Conservation (phyloP, 2,329 filamentous ascomycete species). For the Neocucurbitaria cava region DNA sequence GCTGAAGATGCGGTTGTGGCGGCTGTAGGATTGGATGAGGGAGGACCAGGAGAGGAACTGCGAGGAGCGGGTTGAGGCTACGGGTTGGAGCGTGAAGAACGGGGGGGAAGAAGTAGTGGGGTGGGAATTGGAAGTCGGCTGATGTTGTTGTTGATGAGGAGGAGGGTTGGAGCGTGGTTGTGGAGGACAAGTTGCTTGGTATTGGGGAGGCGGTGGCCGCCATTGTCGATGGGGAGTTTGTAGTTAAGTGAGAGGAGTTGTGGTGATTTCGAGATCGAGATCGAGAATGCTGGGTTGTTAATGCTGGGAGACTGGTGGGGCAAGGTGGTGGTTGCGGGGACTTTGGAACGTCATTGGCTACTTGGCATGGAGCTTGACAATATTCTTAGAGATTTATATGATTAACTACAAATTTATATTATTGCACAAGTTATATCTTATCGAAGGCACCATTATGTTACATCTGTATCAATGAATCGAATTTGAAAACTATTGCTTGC, state of each 20-base stretch:
- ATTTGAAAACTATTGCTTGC: too few species aligned
- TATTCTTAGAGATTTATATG: background rate
- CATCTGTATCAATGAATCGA: too few species aligned
- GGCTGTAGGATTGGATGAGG: constrained; percentile 84
- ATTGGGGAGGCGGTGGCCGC: constrained; percentile 16
- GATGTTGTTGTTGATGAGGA: too few species aligned
- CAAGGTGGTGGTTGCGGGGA: constrained; percentile 19
- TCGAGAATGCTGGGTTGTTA: background rate
- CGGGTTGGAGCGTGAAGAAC: constrained; percentile 84
- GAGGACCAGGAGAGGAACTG: constrained; percentile 87
- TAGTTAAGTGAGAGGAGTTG: background rate
- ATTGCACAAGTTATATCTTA: too few species aligned
- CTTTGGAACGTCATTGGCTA: constrained; percentile 26
- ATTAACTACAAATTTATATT: too few species aligned
- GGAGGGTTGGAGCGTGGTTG: constrained; percentile 12
- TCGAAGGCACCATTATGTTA: too few species aligned
- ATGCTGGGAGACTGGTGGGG: constrained; percentile 1
- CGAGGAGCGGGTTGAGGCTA: constrained; percentile 73
- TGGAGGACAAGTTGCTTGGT: constrained; percentile 9
- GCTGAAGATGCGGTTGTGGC: constrained; percentile 76
- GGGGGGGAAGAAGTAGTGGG: constrained; percentile 76
- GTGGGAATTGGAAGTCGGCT: constrained; percentile 50
- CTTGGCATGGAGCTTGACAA: background rate
- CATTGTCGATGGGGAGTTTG: constrained; percentile 12
- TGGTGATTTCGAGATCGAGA: background rate